A percentile compares a stretch with the other conserved stretches of the same genome.
Evolutionary conservation across 2,329 filamentous ascomycete species (phyloP).

Genomic region (Thelonectria rubi): DNA sequence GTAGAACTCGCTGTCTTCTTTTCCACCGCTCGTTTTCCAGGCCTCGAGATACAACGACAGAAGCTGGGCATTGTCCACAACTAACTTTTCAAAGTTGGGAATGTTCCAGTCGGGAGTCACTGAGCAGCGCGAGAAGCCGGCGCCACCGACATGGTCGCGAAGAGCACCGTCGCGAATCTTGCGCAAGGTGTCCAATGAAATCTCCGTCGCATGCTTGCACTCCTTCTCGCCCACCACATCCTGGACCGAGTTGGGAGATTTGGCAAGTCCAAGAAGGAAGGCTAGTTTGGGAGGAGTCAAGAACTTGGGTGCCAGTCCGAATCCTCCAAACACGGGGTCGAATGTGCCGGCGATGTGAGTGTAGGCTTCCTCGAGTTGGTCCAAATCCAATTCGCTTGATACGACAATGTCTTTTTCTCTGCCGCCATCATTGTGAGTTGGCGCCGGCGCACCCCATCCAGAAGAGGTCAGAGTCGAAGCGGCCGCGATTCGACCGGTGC

Average conservation of each 20-base stretch:
- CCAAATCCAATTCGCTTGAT: constrained; percentile 82
- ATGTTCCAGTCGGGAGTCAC: constrained; percentile 92
- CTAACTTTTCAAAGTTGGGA: constrained; percentile 97
- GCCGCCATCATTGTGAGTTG: constrained; percentile 36
- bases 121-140: constrained; percentile 77
- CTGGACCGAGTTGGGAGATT: constrained; percentile 75
- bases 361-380: constrained; percentile 90
- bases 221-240: constrained; percentile 90
- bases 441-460: constrained; percentile 45
- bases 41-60: constrained; percentile 86
- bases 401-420: constrained; percentile 43
- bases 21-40: constrained; percentile 67
- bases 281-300: constrained; percentile 85
- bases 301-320: constrained; percentile 85
- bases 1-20: constrained; percentile 74
- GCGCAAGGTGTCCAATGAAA: constrained; percentile 82
- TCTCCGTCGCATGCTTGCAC: constrained; percentile 75
- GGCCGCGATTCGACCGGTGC: constrained; percentile 49
- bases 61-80: constrained; percentile 90
- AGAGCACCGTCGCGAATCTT: constrained; percentile 70
- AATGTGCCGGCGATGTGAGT: constrained; percentile 82
- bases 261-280: constrained; percentile 79
- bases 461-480: constrained; percentile 43
- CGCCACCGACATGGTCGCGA: constrained; percentile 63
- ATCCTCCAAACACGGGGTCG: constrained; percentile 81